Conservation (phyloP, 345 rosid species). For the Microthlaspi erraticum region DNA sequence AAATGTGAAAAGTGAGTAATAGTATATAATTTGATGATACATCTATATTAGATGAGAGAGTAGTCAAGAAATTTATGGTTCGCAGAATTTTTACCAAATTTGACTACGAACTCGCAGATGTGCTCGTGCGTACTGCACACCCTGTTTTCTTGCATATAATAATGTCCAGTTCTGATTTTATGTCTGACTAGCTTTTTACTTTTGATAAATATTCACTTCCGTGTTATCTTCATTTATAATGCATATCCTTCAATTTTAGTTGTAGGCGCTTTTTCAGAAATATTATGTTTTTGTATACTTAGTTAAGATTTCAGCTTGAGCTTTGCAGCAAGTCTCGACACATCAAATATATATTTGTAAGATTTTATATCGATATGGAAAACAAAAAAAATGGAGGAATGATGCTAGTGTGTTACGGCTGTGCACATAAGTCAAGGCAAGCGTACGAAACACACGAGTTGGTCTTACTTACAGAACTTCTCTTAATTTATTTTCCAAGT, state of each 20-base stretch:
- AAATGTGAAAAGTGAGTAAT: background rate
- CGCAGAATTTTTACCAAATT: background rate
- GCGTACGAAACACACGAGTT: constrained; percentile 33
- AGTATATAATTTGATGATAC: background rate
- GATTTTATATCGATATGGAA: background rate
- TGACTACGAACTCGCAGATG: constrained; percentile 23
- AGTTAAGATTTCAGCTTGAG: too few relatives aligned
- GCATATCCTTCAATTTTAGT: background rate
- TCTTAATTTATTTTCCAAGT: constrained; percentile 8
- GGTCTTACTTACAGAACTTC: constrained; percentile 20
- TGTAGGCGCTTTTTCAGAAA: background rate
- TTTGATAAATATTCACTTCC: background rate
- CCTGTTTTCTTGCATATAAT: constrained; percentile 10
- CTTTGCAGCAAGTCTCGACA: too few relatives aligned
- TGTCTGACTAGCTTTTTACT: constrained; percentile 1
- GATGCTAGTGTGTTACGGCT: constrained; percentile 8
- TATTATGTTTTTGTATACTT: background rate
- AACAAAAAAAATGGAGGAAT: background rate
- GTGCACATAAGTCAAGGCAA: constrained; percentile 19
- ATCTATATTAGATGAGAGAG: background rate
- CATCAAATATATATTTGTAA: background rate
- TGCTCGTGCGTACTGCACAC: constrained; percentile 9
- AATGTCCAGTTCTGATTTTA: background rate
- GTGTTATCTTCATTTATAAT: background rate
- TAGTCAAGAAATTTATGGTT: constrained; percentile 3